Base-by-base conservation (phyloP, 179 eudicot genomes). In the Pouteria campechiana region DNA sequence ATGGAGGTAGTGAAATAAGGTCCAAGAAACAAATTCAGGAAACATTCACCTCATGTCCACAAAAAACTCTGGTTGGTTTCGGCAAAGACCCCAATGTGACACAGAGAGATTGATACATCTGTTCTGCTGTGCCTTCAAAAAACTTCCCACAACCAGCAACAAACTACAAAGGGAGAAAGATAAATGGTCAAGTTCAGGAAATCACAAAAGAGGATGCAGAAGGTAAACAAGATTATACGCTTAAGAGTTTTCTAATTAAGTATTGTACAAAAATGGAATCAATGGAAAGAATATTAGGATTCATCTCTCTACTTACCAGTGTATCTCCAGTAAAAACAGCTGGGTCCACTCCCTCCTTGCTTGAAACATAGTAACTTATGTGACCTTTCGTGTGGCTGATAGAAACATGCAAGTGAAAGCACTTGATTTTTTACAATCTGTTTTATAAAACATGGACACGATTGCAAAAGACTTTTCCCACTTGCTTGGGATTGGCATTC, bases 321-420 rank as follows among this genome's bases (percentile, higher is more conserved):
- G 95, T 90, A 53, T 90, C 95, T 46, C 98, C 98, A 1, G 95
- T 90, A 67, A 90, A 90, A 41, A 90, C 95, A 57, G 90, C 90
- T 48, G 95, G 84, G 57, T 42, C 69, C 48, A 79, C 89, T 44
- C 76, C 93, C 24, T 72, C 94, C 54, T 81, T 72, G 34, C 73
- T 87, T 38, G 98, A 81, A 44, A 90, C 69, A 59, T 79, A 79
- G 69, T 90, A 90, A 57, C 98, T 86, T 61, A 90, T 90, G 51
- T 90, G 98, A 54, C 98, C 98, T 42, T 74, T 79, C 35, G 98
- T 90, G 52, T 90, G 98, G 75, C 98, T 90, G 74, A 60, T 36
- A 45, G 41, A 52, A 64, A 21, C 35, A 46, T 17, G 18, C 19
- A 24, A 37, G 32, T 60, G 25, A 43, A 45, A n/a, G n/a, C n/a